These are phyloP conservation scores for Lipomyces yamanashiensis DNA, from an alignment of 805 yeast species.

Conservation along the genomic window DNA sequence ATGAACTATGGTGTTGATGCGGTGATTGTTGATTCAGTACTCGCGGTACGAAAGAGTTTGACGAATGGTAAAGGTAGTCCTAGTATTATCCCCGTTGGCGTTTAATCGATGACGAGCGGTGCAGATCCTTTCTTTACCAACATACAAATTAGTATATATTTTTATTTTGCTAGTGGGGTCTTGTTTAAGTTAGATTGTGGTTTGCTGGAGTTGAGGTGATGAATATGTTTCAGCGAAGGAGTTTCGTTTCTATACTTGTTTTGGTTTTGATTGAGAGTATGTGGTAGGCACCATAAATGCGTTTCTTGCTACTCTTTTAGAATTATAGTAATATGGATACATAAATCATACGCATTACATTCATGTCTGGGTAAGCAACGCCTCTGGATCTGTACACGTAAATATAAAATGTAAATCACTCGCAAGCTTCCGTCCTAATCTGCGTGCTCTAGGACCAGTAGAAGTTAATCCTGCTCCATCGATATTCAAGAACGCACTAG, in stretches of 20 bases:
- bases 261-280: no score
- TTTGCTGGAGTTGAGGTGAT: no score
- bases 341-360: background rate
- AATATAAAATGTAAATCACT: constrained; percentile 18
- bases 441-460: constrained; percentile 1
- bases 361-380: constrained; percentile 10
- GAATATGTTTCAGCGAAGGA: no score
- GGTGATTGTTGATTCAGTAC: constrained; percentile 92
- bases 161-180: no score
- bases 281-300: no score
- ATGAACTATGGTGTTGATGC: constrained; percentile 97
- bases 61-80: constrained; percentile 18
- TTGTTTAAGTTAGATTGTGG: no score
- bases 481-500: constrained; percentile 14
- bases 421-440: constrained; percentile 28
- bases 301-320: no score
- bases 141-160: no score
- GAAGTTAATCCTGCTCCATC: background rate
- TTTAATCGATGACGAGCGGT: no score
- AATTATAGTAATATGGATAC: background rate
- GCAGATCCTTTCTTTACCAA: background rate
- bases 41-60: constrained; percentile 44
- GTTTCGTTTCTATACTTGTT: background rate
- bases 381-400: constrained; percentile 27
- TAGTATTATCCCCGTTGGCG: no score